Evolutionary conservation across 495 filamentous ascomycete species (phyloP), one percentile per base, ranked within the genome.

Genomic region (Neurospora sp.): DNA sequence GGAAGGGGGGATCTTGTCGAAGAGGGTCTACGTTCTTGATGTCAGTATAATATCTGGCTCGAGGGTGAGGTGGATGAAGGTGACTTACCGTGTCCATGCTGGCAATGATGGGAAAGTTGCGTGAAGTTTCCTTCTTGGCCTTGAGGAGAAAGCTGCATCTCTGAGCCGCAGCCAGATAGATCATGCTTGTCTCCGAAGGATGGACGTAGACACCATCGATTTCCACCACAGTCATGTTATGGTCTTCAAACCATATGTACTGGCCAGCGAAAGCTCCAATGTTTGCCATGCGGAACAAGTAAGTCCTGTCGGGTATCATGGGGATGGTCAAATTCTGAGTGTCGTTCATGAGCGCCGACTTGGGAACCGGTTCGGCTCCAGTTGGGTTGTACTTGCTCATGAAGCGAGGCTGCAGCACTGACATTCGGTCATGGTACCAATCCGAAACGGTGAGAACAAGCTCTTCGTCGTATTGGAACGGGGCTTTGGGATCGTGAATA

Each of bases 251-350:
- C 86, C 92, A 92, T 76, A 94, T 81, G 78, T 92, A 87, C 72
- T 90, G 87, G 48, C 85, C 87, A 2, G 89, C 88, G 78, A 93
- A 93, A 16, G 90, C 91, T 4, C 88, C 90, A 1, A 89, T 85
- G 78, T 96, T 96, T 79, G 93, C 81, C 72, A 95, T 84, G 16
- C 90, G 90, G 78, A 97, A 86, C 14, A 94, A 83, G 73, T 97
- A 97, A 0, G 93, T 97, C 78, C 91, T 94, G 12, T 89, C 90
- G 0, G 93, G 88, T 75, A 87, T 40, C 20, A 90, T 81, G 14
- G 78, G 31, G 16, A 90, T 76, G n/a, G 75, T 83, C 27, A 89
- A 70, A 72, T 89, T 82, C 72, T 88, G 86, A 1, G 86, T 85
- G 42, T 93, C 93, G 75, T 94, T 94, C 79, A 94, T 88, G 31